Conservation (phyloP, 2,329 filamentous ascomycete genomes). For the Penicillium decumbens region DNA sequence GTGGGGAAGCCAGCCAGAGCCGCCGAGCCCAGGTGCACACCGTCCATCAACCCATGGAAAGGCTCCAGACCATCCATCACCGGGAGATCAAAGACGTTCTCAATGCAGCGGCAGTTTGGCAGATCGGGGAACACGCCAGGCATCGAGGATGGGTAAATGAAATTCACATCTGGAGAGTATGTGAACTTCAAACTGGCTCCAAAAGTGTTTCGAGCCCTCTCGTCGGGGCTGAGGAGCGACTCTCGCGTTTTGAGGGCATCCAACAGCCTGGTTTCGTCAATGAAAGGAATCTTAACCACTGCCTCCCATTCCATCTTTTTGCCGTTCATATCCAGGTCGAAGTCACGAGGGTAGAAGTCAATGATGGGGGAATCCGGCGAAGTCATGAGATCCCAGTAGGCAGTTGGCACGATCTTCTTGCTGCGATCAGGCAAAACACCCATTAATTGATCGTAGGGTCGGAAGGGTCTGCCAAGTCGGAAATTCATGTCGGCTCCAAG, state of each 20-base stretch:
- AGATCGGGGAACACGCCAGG: constrained; percentile 88
- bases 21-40: constrained; percentile 72
- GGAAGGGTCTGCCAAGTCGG: constrained; percentile 89
- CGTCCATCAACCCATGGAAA: constrained; percentile 75
- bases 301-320: constrained; percentile 99
- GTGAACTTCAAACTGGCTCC: constrained; percentile 91
- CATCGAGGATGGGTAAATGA: constrained; percentile 79
- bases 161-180: constrained; percentile 71
- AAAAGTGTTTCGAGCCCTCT: constrained; percentile 81
- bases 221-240: constrained; percentile 67
- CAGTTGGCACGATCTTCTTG: constrained; percentile 85
- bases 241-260: constrained; percentile 83
- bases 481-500: constrained; percentile 85
- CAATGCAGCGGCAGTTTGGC: constrained; percentile 78
- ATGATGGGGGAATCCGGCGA: constrained; percentile 85
- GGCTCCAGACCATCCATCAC: constrained; percentile 85
- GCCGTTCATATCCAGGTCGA: constrained; percentile 97
- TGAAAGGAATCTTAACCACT: constrained; percentile 98
- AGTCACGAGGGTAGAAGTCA: constrained; percentile 96
- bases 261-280: constrained; percentile 82
- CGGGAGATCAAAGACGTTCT: constrained; percentile 94
- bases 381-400: constrained; percentile 92
- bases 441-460: constrained; percentile 95
- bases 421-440: constrained; percentile 94
- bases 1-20: constrained; percentile 94